Evolutionary conservation across 2,329 filamentous ascomycete species (phyloP), one percentile per base, ranked within the genome.

Genomic region (Aspergillus melleus): DNA sequence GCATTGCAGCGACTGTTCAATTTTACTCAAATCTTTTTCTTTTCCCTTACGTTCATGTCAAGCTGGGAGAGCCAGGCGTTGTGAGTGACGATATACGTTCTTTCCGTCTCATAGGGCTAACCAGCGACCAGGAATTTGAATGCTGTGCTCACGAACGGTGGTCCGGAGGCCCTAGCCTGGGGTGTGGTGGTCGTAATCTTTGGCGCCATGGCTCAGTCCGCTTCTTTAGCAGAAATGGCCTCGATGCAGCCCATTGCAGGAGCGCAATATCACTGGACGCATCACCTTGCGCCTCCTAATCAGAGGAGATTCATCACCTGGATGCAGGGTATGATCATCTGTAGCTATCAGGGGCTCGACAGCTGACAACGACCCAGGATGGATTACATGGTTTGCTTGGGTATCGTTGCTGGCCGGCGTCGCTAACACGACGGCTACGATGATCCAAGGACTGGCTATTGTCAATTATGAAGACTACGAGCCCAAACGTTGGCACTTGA

Each of bases 181-280:
- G 68, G 64, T 3, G 66, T 69, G 24, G 26, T 72, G 2, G 49
- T 71, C 3, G 66, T 66, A 12, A 52, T 66, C 47, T 63, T 70
- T 58, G 59, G 72, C 36, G 67, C 69, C 19, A 64, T 69, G 59
- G 61, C 58, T 55, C 55, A 66, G 46, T 61, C 63, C 2, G 51
- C 65, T 16, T 77, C 76, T 1, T 66, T 79, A 42, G 77, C 72
- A 6, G 77, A 79, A 60, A 66, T 79, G 68, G 73, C 72, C 1
- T 77, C 77, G 0, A 77, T 79, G 62, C 70, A 72, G 16, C 76
- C 76, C 3, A 71, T 78, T 39, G 77, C 77, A 0, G 77, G 76
- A 11, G 77, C 76, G 3, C 77, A 79, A 60, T 79, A 80, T 59
- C 75, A 79, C 61, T 79, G 77, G 77, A 79, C 76, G 5, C 69